Evolutionary conservation across 2,329 filamentous ascomycete species (phyloP).

Genomic region (Ascochyta pisi): DNA sequence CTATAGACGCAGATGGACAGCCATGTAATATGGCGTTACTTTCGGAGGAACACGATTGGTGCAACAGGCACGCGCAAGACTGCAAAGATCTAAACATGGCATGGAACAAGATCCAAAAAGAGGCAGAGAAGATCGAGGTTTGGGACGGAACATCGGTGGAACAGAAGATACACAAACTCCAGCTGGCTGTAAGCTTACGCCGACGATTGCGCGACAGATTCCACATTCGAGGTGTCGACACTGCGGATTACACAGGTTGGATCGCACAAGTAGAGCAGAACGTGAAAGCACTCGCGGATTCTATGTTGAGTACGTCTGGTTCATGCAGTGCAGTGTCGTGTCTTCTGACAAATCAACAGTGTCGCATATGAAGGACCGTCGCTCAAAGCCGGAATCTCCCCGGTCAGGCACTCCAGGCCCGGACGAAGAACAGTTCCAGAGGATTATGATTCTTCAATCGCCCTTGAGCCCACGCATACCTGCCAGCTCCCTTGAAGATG

Average conservation of each 20-base stretch:
- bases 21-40: constrained; percentile 23
- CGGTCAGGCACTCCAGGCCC: constrained; percentile 18
- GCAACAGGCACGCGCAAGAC: constrained; percentile 26
- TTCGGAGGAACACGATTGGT: constrained; percentile 20
- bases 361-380: constrained; percentile 27
- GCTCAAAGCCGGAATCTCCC: constrained; percentile 26
- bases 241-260: constrained; percentile 35
- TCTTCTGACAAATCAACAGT: constrained; percentile 10
- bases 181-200: constrained; percentile 31
- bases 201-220: constrained; percentile 33
- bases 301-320: constrained; percentile 28
- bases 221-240: constrained; percentile 32
- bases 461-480: constrained; percentile 32
- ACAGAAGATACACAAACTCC: constrained; percentile 34
- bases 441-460: constrained; percentile 34
- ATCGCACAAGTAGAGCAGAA: constrained; percentile 32
- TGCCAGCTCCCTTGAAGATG: constrained; percentile 24
- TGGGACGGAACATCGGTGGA: constrained; percentile 22
- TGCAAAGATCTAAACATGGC: constrained; percentile 22
- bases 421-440: constrained; percentile 18
- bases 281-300: constrained; percentile 28
- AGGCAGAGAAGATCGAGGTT: constrained; percentile 29
- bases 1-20: constrained; percentile 31
- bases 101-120: constrained; percentile 25
- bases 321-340: no score